Evolutionary conservation across 2,329 filamentous ascomycete genomes (phyloP), one percentile per base, ranked within the genome.

Genomic region (Monilinia laxa): DNA sequence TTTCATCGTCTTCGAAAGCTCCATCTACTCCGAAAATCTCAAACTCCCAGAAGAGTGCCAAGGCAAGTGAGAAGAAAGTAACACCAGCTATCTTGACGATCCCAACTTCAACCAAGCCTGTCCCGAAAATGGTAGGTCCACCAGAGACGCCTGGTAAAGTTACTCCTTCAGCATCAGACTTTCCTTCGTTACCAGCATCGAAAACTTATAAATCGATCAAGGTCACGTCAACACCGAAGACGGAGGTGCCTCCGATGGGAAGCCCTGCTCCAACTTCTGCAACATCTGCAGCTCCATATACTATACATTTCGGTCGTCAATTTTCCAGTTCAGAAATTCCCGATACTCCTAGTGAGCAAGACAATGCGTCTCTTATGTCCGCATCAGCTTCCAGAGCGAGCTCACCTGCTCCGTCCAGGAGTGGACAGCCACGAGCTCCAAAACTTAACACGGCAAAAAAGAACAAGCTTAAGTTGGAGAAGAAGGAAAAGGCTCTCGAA

Each of bases 281-380:
- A 23, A 74, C 76, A 40, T 74, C 79, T 62, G 68, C 78, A 20
- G 75, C 79, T 40, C 71, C 80, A 57, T 75, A 77, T 28, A 73
- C 75, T 9, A 80, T 80, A 63, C 72, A 81, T 20, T 77, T 81
- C 10, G 83, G 82, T 25, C 79, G 83, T 35, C 81, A 85, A 73
- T 80, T 81, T 7, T 85, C 80, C 31, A 73, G 73, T 63, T 68
- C 76, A 45, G 79, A 89, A 66, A 81, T 85, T 9, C 90, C 91
- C n/a, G 87, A 87, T 38, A 93, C 90, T 0, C 90, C 91, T 0
- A 93, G 90, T 74, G 91, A 93, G 73, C 81, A 87, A 66, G 91
- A 94, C 74, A 91, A 85, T 65, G 87, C 90, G 14, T 93, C 90
- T 0, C 81, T 93, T 28, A 83, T 91, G 5, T 93, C 91, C 20